A percentile compares a stretch with the other conserved stretches of the same genome.
Conservation (phyloP, 163 green algal species). For the Scenedesmus sp. region DNA sequence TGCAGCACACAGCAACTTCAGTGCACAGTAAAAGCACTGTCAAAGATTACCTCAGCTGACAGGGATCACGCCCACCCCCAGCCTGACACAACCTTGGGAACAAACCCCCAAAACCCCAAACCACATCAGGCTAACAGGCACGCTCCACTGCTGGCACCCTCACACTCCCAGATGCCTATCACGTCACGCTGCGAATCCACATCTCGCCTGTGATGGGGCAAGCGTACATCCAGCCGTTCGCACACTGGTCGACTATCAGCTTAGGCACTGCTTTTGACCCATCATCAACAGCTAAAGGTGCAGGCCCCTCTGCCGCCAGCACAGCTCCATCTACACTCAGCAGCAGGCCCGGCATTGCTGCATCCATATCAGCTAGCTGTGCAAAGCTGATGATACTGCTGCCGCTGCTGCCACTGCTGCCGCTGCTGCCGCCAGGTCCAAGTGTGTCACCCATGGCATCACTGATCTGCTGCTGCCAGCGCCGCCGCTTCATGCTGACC, state of each 20-base stretch:
- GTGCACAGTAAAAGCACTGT: background rate
- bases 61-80: background rate
- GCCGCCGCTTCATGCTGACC: slow-evolving; percentile 30
- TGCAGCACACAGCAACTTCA: background rate
- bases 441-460: slow-evolving; percentile 21
- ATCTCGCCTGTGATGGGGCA: slow-evolving; percentile 44
- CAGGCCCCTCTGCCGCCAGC: background rate
- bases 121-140: background rate
- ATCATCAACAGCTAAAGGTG: slow-evolving; percentile 13
- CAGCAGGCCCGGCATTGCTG: background rate
- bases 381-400: slow-evolving; percentile 11
- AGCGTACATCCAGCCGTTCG: slow-evolving; percentile 28
- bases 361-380: background rate
- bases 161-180: background rate
- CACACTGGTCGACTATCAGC: slow-evolving; percentile 17
- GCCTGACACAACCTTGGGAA: background rate
- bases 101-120: background rate
- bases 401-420: background rate
- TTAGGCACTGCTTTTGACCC: background rate
- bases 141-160: background rate
- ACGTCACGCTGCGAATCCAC: slow-evolving; percentile 17
- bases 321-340: slow-evolving; percentile 35
- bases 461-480: slow-evolving; percentile 29
- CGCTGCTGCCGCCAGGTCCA: background rate
- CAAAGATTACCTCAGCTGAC: background rate